Percentiles rank a stretch among this genome's conserved stretches.
Conservation (phyloP, 2,329 filamentous ascomycete species). For the Phialophora macrospora region DNA sequence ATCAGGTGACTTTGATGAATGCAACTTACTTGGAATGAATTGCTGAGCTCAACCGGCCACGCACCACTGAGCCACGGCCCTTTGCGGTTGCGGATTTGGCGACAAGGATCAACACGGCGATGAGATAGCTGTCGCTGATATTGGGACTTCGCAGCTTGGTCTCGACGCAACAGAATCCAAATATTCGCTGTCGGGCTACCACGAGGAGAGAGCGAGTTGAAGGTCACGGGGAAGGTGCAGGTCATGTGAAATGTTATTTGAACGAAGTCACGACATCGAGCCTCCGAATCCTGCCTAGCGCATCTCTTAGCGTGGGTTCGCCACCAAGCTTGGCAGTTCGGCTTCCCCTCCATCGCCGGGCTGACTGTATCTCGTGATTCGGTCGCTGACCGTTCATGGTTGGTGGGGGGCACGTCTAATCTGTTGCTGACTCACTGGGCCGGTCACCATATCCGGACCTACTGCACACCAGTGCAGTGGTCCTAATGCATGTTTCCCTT, state of each 20-base stretch:
- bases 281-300: slow-evolving; percentile 6
- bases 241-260: slow-evolving; percentile 14
- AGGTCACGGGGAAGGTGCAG: slow-evolving; percentile 14
- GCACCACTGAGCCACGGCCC: slow-evolving; percentile 6
- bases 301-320: neutral
- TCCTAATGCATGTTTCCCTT: neutral
- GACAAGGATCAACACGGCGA: slow-evolving; percentile 5
- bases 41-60: slow-evolving; percentile 17
- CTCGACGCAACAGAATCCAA: neutral
- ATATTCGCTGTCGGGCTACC: neutral
- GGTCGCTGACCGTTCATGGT: slow-evolving; percentile 12
- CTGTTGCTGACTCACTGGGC: neutral
- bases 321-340: neutral
- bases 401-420: neutral
- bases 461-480: neutral
- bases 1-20: slow-evolving; percentile 32
- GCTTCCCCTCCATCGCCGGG: neutral
- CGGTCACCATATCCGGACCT: neutral
- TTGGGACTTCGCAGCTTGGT: neutral
- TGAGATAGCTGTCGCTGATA: slow-evolving; percentile 3
- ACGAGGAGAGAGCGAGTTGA: neutral
- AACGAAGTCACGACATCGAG: slow-evolving; percentile 2
- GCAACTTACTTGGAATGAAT: slow-evolving; percentile 23
- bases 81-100: slow-evolving; percentile 14
- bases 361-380: slow-evolving; percentile 23